phyloP scores from a whole-genome alignment of 108 stramenopile species.

The Cyclotella baltica region DNA sequence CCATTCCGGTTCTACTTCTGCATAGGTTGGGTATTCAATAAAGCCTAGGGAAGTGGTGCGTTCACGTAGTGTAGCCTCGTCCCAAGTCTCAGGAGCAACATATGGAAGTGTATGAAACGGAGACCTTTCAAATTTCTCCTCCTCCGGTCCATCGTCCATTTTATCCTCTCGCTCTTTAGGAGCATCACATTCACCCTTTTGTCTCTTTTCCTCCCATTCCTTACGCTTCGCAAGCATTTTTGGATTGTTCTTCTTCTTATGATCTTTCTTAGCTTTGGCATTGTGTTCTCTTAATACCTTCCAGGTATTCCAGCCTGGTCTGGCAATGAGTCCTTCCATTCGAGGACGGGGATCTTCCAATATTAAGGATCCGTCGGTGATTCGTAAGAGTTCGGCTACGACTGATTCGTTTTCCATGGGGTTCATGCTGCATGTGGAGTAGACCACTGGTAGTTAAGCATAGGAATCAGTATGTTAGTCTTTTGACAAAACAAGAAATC shows the following conservation, averaged over 20 bases:
- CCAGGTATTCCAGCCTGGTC: slow-evolving; percentile 92
- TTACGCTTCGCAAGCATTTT: slow-evolving; percentile 74
- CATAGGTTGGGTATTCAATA: slow-evolving; percentile 63
- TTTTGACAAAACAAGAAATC: not conserved
- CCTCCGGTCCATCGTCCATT: slow-evolving; percentile 21
- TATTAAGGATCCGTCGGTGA: slow-evolving; percentile 80
- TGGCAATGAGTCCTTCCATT: slow-evolving; percentile 77
- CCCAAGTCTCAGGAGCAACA: slow-evolving; percentile 66
- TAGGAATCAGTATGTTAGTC: not conserved
- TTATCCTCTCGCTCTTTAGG: slow-evolving; percentile 59
- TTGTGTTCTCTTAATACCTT: slow-evolving; percentile 80
- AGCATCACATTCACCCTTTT: slow-evolving; percentile 24
- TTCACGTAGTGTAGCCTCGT: slow-evolving; percentile 62
- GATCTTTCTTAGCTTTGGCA: slow-evolving; percentile 58
- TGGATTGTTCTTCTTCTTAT: slow-evolving; percentile 74
- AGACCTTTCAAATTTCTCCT: slow-evolving; percentile 33
- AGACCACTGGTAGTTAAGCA: slow-evolving; percentile 54
- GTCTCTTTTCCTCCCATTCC: slow-evolving; percentile 55
- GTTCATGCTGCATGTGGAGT: slow-evolving; percentile 97
- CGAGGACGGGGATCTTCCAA: slow-evolving; percentile 81
- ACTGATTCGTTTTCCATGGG: slow-evolving; percentile 99
- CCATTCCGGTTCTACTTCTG: slow-evolving; percentile 75
- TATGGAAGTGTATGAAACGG: slow-evolving; percentile 52
- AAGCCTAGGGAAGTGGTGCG: slow-evolving; percentile 66
- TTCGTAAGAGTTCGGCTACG: slow-evolving; percentile 86